A percentile compares a stretch with the other conserved stretches of the same genome.
phyloP scores from a whole-genome alignment of 2,329 filamentous ascomycete species.

The Talaromyces sp. region DNA sequence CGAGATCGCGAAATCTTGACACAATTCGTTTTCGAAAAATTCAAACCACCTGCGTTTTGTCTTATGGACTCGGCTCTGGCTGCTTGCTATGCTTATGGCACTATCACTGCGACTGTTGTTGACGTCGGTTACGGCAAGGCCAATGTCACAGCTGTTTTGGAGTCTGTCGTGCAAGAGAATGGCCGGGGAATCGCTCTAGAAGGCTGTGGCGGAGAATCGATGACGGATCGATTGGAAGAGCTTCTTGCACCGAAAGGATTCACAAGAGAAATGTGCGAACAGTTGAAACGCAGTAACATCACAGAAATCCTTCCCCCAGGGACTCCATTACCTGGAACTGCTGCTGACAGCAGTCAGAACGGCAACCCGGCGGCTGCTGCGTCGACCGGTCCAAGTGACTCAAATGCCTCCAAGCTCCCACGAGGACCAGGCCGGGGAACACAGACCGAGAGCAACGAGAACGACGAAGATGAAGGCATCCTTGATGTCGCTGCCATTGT shows the following conservation, averaged over 20 bases:
- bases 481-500: slow-evolving; percentile 66
- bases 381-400: slow-evolving; percentile 53
- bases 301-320: slow-evolving; percentile 61
- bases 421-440: slow-evolving; percentile 56
- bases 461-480: slow-evolving; percentile 61
- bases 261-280: slow-evolving; percentile 62
- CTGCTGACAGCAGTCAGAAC: slow-evolving; percentile 42
- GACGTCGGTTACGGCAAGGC: slow-evolving; percentile 92
- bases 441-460: slow-evolving; percentile 49
- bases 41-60: slow-evolving; percentile 87
- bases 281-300: slow-evolving; percentile 63
- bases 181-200: slow-evolving; percentile 61
- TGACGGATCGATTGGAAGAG: slow-evolving; percentile 71
- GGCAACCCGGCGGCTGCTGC: slow-evolving; percentile 57
- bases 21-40: slow-evolving; percentile 96
- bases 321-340: slow-evolving; percentile 51
- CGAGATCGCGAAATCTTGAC: slow-evolving; percentile 84
- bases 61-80: slow-evolving; percentile 87
- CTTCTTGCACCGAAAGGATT: slow-evolving; percentile 62
- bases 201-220: slow-evolving; percentile 79
- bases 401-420: slow-evolving; percentile 45
- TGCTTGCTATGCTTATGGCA: slow-evolving; percentile 75
- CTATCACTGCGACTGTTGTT: slow-evolving; percentile 77
- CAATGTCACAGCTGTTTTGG: slow-evolving; percentile 85
- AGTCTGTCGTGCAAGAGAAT: slow-evolving; percentile 72